phyloP scores from a whole-genome alignment of 306 rosid genomes.

The Rosa multiflora region DNA sequence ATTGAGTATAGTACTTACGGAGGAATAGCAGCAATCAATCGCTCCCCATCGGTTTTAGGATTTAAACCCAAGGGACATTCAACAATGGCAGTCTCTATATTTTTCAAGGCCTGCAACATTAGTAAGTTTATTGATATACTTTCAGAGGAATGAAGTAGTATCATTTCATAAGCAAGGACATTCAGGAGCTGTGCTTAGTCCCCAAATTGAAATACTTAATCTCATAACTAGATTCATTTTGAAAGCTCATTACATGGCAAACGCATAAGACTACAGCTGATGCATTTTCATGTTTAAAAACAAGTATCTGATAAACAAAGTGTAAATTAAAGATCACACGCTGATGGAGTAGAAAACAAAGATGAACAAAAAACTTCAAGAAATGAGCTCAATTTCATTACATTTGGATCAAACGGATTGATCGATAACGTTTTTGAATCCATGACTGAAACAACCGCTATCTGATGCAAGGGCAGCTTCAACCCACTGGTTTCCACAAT shows the following conservation, averaged over 20 bases:
- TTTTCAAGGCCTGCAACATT: slow-evolving; percentile 58
- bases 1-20: slow-evolving; percentile 53
- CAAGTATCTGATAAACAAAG: not conserved
- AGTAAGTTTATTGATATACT: not conserved
- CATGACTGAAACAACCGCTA: slow-evolving; percentile 84
- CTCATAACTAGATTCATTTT: not conserved
- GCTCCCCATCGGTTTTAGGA: slow-evolving; percentile 81
- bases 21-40: slow-evolving; percentile 91
- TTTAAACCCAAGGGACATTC: slow-evolving; percentile 84
- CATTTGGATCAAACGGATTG: slow-evolving; percentile 81
- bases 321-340: not conserved
- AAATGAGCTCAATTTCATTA: slow-evolving; percentile 27
- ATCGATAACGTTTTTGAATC: slow-evolving; percentile 83
- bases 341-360: not conserved
- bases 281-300: not conserved
- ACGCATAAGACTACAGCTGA: not conserved
- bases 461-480: slow-evolving; percentile 76
- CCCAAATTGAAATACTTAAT: not conserved
- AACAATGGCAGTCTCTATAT: slow-evolving; percentile 78
- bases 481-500: slow-evolving; percentile 77
- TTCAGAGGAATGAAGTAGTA: not conserved
- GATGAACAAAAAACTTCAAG: not conserved
- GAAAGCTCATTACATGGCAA: not conserved
- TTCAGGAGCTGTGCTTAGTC: not conserved
- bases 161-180: not conserved